Conservation (phyloP, 1,284 basidiomycete genomes). For the Austroboletus novae-zelandiae region DNA sequence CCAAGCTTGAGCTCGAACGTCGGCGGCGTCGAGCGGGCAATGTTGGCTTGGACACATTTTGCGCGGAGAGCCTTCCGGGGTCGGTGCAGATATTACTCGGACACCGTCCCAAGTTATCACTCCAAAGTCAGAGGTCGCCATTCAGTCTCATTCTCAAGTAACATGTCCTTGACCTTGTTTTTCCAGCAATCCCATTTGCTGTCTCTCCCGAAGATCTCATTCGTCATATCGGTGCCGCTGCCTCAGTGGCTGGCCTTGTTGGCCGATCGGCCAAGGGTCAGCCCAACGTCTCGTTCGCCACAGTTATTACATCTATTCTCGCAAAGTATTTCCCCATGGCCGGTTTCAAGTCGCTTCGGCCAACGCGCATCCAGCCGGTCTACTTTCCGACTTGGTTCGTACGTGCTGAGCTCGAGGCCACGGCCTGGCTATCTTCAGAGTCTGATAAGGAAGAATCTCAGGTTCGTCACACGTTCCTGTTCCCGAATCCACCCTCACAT, state of each 20-base stretch:
- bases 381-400: slow-evolving; percentile 65
- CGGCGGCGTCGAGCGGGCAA: slow-evolving; percentile 8
- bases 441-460: slow-evolving; percentile 21
- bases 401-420: slow-evolving; percentile 48
- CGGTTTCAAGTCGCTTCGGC: slow-evolving; percentile 27
- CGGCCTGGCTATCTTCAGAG: slow-evolving; percentile 26
- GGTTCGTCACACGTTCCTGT: slow-evolving; percentile 16
- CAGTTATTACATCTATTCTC: slow-evolving; percentile 22
- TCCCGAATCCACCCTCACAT: slow-evolving; percentile 1
- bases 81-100: slow-evolving; percentile 18
- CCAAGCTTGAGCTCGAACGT: neutral
- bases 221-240: slow-evolving; percentile 23
- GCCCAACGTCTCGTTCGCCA: slow-evolving; percentile 15
- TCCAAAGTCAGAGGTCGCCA: slow-evolving; percentile 45
- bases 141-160: neutral
- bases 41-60: slow-evolving; percentile 18
- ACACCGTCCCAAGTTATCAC: slow-evolving; percentile 28
- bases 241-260: slow-evolving; percentile 16
- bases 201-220: slow-evolving; percentile 35
- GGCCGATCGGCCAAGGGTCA: slow-evolving; percentile 11
- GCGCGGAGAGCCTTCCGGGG: slow-evolving; percentile 1
- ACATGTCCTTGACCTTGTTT: slow-evolving; percentile 5
- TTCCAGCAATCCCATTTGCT: slow-evolving; percentile 40
- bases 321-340: slow-evolving; percentile 30
- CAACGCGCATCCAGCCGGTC: slow-evolving; percentile 39